Conservation (phyloP, 2,329 filamentous ascomycete species). For the Cercospora janseana region DNA sequence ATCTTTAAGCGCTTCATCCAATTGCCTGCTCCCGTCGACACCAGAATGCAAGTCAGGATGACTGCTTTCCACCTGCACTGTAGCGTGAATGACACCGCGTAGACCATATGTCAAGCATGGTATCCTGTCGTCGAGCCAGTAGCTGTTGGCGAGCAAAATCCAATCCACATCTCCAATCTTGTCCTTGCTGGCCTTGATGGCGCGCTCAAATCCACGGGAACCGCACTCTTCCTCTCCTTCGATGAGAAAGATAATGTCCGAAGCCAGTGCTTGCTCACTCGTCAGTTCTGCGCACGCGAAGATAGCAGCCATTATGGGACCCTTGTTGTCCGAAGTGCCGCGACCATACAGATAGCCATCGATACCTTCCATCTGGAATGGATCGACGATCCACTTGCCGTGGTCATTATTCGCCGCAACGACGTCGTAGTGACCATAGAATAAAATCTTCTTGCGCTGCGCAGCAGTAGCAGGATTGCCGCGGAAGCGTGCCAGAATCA, state of each 20-base stretch:
- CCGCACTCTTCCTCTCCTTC: conserved; percentile 97
- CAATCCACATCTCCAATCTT: conserved; percentile 90
- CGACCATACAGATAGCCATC: conserved; percentile 93
- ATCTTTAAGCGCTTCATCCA: conserved; percentile 90
- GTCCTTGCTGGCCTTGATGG: conserved; percentile 74
- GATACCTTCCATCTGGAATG: conserved; percentile 82
- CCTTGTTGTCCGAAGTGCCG: conserved; percentile 97
- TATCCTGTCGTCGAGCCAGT: conserved; percentile 95
- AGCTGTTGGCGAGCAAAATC: conserved; percentile 93
- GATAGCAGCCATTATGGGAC: conserved; percentile 87
- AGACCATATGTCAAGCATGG: conserved; percentile 94
- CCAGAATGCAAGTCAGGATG: conserved; percentile 91
- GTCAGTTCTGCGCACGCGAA: conserved; percentile 90
- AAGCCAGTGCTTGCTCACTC: conserved; percentile 76
- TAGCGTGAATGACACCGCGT: conserved; percentile 89
- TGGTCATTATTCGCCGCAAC: conserved; percentile 83
- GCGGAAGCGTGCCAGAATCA: conserved; percentile 87
- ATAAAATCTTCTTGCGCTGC: conserved; percentile 79
- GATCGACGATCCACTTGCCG: conserved; percentile 81
- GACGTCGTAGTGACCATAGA: conserved; percentile 98
- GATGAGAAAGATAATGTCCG: conserved; percentile 89
- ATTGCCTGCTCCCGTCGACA: conserved; percentile 88
- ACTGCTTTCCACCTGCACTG: conserved; percentile 79
- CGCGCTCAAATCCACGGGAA: conserved; percentile 83
- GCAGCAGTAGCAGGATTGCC: conserved; percentile 66